A percentile compares a stretch with the other conserved stretches of the same genome.
Evolutionary conservation across 176 grass and related monocot genomes (phyloP).

Genomic region (Carex cristatella): DNA sequence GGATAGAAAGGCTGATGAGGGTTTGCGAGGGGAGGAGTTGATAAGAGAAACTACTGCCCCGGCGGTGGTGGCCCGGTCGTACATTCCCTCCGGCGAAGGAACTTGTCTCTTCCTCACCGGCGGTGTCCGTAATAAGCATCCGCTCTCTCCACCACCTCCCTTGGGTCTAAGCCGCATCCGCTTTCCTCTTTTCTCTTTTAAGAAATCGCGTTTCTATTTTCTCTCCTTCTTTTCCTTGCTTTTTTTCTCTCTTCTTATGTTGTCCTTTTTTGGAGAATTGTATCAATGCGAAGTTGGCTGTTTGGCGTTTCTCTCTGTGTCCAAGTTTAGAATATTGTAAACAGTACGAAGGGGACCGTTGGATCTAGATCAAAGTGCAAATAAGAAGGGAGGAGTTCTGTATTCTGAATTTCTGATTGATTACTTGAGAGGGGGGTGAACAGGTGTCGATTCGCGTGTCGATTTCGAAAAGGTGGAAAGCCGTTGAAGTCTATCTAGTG

Average conservation of each 20-base stretch:
- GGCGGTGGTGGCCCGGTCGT: constrained; percentile 12
- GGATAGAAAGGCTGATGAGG: constrained; percentile 57
- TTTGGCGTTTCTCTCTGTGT: neutral
- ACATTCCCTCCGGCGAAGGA: constrained; percentile 18
- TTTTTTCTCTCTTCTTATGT: neutral
- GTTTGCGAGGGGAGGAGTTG: constrained; percentile 42
- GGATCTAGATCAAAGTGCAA: neutral
- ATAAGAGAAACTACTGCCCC: constrained; percentile 58
- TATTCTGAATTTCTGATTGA: neutral
- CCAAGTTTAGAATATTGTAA: neutral
- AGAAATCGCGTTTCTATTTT: neutral
- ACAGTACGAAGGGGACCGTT: neutral
- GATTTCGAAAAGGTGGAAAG: neutral
- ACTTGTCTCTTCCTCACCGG: constrained; percentile 32
- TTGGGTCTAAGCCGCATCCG: neutral
- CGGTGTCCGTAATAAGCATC: constrained; percentile 16
- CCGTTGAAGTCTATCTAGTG: neutral
- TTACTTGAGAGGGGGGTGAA: neutral
- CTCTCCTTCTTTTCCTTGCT: neutral
- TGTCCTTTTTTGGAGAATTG: neutral
- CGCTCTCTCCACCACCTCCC: neutral
- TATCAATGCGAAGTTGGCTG: neutral
- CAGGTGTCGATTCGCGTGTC: neutral
- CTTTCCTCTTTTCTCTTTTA: neutral
- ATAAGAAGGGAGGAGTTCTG: neutral